A percentile compares a stretch with the other conserved stretches of the same genome.
These are phyloP conservation scores for Noccaea caerulescens DNA, from an alignment of 345 rosid species.

Conservation along the genomic window DNA sequence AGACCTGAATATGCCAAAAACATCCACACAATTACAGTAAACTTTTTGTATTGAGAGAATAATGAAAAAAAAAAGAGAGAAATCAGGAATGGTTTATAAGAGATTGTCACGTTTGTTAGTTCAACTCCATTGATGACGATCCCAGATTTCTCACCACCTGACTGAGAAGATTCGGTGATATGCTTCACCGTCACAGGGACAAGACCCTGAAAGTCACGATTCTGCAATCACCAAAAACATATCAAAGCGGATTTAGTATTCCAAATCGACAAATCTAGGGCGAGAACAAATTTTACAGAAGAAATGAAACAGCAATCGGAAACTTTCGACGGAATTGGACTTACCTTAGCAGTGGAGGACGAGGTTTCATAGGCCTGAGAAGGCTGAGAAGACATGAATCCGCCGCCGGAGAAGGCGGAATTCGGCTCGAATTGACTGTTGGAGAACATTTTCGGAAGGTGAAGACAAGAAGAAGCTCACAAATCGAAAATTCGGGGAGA, in stretches of 20 bases:
- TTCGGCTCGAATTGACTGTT: conserved; percentile 69
- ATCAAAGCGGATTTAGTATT: not conserved
- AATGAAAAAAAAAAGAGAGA: not conserved
- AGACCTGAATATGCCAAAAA: conserved; percentile 50
- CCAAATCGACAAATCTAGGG: not conserved
- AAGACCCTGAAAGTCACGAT: conserved; percentile 71
- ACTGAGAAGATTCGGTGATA: conserved; percentile 71
- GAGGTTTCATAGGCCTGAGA: conserved; percentile 57
- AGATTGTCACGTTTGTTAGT: conserved; percentile 45
- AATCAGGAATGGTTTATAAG: not conserved
- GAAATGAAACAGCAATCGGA: not conserved
- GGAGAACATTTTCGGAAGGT: conserved; percentile 56
- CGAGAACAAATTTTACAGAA: not conserved
- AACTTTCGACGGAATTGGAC: too few relatives aligned
- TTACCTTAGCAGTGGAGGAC: conserved; percentile 61
- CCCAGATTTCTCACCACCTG: conserved; percentile 77
- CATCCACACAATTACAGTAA: not conserved
- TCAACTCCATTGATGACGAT: conserved; percentile 67
- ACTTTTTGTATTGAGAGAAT: not conserved
- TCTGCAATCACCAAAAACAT: conserved; percentile 41
- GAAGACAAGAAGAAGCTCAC: not conserved
- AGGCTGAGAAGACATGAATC: conserved; percentile 71
- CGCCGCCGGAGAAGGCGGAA: conserved; percentile 60
- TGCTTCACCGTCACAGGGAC: conserved; percentile 86
- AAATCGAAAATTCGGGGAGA: not conserved